Evolutionary conservation across 345 rosid species (phyloP).

Genomic region (Lumnitzera littorea): DNA sequence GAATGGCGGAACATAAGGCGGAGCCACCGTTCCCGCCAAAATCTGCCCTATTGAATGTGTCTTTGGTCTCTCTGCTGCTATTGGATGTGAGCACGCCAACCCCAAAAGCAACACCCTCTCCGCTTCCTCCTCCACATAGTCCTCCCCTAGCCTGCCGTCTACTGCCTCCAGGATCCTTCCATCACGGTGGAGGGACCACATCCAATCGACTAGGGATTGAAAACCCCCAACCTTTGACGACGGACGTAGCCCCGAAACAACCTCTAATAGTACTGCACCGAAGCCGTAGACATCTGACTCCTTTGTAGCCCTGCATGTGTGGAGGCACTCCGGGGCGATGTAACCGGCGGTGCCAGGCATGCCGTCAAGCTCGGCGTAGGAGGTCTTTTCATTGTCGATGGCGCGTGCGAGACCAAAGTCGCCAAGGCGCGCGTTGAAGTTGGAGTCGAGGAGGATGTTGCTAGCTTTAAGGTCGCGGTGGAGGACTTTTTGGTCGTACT

Average conservation of each 20-base stretch:
- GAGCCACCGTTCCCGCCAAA: too few relatives aligned
- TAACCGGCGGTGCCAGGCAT: constrained; percentile 2
- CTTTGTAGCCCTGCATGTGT: background rate
- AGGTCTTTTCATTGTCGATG: constrained; percentile 42
- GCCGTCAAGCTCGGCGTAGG: constrained; percentile 47
- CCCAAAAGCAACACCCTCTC: constrained; percentile 1
- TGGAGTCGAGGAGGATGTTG: constrained; percentile 46
- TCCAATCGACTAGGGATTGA: background rate
- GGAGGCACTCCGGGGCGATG: background rate
- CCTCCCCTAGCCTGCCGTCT: constrained; percentile 1
- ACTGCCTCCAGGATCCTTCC: constrained; percentile 1
- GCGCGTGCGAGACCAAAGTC: constrained; percentile 57
- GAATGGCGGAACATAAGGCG: too few relatives aligned
- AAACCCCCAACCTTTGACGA: background rate
- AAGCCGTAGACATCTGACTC: background rate
- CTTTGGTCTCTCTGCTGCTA: constrained; percentile 1
- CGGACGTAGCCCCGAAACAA: constrained; percentile 4
- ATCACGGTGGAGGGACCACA: background rate
- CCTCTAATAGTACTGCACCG: constrained; percentile 1
- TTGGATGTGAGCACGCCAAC: background rate
- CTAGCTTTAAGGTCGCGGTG: constrained; percentile 68
- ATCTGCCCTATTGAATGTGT: too few relatives aligned
- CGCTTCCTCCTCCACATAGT: constrained; percentile 1
- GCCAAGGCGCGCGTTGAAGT: constrained; percentile 50
- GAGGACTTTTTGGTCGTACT: constrained; percentile 51